These are phyloP conservation scores for Cyberlindnera japonica DNA, from an alignment of 805 yeast species.

Conservation along the genomic window DNA sequence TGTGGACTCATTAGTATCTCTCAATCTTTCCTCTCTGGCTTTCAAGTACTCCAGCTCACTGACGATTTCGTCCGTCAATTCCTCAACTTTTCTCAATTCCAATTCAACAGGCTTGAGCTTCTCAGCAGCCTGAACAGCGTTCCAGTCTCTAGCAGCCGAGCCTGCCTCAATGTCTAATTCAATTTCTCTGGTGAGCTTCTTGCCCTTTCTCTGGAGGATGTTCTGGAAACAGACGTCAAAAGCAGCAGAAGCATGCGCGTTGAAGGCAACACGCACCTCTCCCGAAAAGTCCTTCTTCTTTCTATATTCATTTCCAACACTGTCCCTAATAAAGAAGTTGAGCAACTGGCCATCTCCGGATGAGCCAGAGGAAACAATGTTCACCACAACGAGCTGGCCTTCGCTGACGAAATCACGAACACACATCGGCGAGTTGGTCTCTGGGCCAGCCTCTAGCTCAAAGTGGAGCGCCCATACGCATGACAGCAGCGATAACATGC, in stretches of 20 bases:
- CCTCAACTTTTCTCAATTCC: slow-evolving; percentile 83
- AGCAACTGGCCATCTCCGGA: slow-evolving; percentile 86
- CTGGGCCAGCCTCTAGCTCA: slow-evolving; percentile 46
- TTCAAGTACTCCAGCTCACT: slow-evolving; percentile 80
- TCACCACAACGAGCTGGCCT: slow-evolving; percentile 85
- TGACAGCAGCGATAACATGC: slow-evolving; percentile 12
- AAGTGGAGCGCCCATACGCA: slow-evolving; percentile 43
- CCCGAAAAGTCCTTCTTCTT: slow-evolving; percentile 75
- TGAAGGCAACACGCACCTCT: slow-evolving; percentile 71
- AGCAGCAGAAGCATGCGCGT: slow-evolving; percentile 76
- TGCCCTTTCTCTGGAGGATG: slow-evolving; percentile 39
- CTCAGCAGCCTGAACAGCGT: slow-evolving; percentile 87
- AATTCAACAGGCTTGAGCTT: slow-evolving; percentile 91
- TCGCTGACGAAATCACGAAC: slow-evolving; percentile 86
- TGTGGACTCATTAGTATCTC: slow-evolving; percentile 97
- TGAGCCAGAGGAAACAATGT: slow-evolving; percentile 68
- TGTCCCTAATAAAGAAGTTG: slow-evolving; percentile 64
- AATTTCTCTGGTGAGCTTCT: slow-evolving; percentile 58
- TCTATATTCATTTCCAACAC: slow-evolving; percentile 81
- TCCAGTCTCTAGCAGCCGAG: slow-evolving; percentile 97
- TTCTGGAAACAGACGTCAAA: slow-evolving; percentile 92
- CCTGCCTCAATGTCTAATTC: slow-evolving; percentile 94
- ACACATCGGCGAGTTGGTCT: slow-evolving; percentile 62
- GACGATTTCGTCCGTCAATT: slow-evolving; percentile 75
- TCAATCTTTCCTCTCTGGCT: slow-evolving; percentile 82